phyloP scores from a whole-genome alignment of 1,284 basidiomycete genomes.

The Austroboletus rostrupii region DNA sequence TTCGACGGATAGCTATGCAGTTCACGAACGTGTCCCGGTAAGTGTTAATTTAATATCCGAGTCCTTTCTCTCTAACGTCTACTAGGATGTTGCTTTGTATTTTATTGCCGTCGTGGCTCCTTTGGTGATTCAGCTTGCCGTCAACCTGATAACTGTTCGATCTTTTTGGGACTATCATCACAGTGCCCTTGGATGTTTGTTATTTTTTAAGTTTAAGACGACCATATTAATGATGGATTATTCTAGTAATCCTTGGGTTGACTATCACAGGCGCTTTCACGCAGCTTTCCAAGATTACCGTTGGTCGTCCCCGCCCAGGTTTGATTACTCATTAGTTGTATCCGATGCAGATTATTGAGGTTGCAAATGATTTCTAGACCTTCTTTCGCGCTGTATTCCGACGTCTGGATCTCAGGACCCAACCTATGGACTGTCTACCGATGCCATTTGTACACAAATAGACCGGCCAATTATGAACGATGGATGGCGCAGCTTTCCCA shows the following conservation, averaged over 20 bases:
- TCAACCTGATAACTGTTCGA: constrained; percentile 69
- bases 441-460: constrained; percentile 76
- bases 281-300: constrained; percentile 82
- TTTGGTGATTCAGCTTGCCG: constrained; percentile 58
- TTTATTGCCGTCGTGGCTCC: constrained; percentile 71
- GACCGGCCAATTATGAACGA: constrained; percentile 62
- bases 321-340: constrained; percentile 9
- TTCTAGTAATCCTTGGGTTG: constrained; percentile 67
- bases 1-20: constrained; percentile 63
- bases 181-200: constrained; percentile 70
- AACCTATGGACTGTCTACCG: constrained; percentile 69
- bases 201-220: constrained; percentile 4
- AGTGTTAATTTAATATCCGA: constrained; percentile 19
- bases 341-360: background rate
- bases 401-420: constrained; percentile 61
- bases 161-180: constrained; percentile 90
- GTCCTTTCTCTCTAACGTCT: background rate
- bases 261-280: constrained; percentile 79
- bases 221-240: constrained; percentile 9
- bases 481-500: constrained; percentile 93
- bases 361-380: constrained; percentile 42
- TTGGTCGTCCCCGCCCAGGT: constrained; percentile 88
- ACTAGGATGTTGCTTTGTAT: constrained; percentile 58
- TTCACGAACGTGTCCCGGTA: constrained; percentile 83
- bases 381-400: constrained; percentile 84